These are phyloP conservation scores for Serendipita sp. DNA, from an alignment of 768 basidiomycete genomes.

Conservation along the genomic window DNA sequence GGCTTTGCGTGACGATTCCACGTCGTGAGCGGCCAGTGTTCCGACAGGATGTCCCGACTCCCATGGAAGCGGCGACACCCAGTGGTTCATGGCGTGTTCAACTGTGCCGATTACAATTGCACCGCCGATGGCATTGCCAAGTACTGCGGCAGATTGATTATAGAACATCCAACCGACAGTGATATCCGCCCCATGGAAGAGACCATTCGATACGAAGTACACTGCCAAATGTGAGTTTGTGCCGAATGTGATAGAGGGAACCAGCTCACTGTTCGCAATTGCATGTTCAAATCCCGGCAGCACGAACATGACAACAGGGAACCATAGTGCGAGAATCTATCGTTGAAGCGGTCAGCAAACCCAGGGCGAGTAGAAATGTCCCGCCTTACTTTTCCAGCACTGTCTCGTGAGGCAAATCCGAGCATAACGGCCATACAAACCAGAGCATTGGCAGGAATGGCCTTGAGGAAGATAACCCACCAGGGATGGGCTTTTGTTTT, in stretches of 20 bases:
- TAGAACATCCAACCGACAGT: slow-evolving; percentile 12
- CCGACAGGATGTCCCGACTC: slow-evolving; percentile 6
- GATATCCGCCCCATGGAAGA: slow-evolving; percentile 12
- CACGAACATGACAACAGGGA: slow-evolving; percentile 13
- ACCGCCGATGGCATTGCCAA: slow-evolving; percentile 13
- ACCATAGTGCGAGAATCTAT: slow-evolving; percentile 11
- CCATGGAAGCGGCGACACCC: slow-evolving; percentile 8
- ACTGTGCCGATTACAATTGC: slow-evolving; percentile 10
- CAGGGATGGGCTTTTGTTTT: slow-evolving; percentile 11
- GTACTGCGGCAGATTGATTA: slow-evolving; percentile 13
- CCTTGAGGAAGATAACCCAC: slow-evolving; percentile 12
- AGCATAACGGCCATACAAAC: slow-evolving; percentile 14
- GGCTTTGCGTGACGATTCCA: slow-evolving; percentile 4
- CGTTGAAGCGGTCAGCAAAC: not conserved
- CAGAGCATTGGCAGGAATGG: slow-evolving; percentile 12
- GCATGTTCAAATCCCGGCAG: slow-evolving; percentile 11
- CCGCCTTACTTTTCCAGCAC: slow-evolving; percentile 11
- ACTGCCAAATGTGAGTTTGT: not conserved
- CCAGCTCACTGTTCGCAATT: slow-evolving; percentile 11
- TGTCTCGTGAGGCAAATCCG: slow-evolving; percentile 12
- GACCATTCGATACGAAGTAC: slow-evolving; percentile 12
- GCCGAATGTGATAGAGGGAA: not conserved
- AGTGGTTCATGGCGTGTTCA: slow-evolving; percentile 8
- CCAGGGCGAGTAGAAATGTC: not conserved
- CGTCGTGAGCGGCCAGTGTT: slow-evolving; percentile 7